A percentile compares a stretch with the other conserved stretches of the same genome.
phyloP scores from a whole-genome alignment of 208 protist species.

The Ichthyophonus hoferi region DNA sequence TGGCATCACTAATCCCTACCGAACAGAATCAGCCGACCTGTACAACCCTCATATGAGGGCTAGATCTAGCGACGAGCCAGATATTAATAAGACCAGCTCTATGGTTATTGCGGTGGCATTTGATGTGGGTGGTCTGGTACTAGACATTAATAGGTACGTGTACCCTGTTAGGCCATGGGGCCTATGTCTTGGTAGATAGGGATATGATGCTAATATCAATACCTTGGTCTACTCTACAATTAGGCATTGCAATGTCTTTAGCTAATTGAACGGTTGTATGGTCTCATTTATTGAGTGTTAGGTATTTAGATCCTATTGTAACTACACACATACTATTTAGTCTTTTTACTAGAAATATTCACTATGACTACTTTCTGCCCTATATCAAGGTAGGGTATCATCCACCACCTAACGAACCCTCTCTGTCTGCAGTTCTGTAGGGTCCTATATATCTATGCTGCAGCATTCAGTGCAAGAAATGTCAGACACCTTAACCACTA shows the following conservation, averaged over 20 bases:
- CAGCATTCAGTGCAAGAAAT: background rate
- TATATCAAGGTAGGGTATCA: too few relatives aligned
- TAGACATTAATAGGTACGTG: background rate
- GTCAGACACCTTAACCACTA: background rate
- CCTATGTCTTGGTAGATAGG: too few relatives aligned
- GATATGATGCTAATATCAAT: too few relatives aligned
- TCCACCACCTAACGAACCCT: background rate
- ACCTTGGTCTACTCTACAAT: too few relatives aligned
- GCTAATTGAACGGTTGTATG: too few relatives aligned
- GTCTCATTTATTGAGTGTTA: too few relatives aligned
- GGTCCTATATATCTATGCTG: background rate
- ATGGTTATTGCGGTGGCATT: background rate
- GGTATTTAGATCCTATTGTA: too few relatives aligned
- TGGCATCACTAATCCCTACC: background rate
- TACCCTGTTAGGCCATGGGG: too few relatives aligned
- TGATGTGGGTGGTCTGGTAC: background rate
- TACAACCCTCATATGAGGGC: background rate
- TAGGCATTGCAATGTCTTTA: too few relatives aligned
- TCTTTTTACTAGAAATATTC: too few relatives aligned
- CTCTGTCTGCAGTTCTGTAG: background rate
- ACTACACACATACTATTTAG: too few relatives aligned
- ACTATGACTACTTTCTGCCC: too few relatives aligned
- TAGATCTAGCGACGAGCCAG: background rate
- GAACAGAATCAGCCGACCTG: background rate
- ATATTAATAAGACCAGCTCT: background rate